Evolutionary conservation across 257 asterid genomes (phyloP).

Genomic region (Solanum tacnaense): DNA sequence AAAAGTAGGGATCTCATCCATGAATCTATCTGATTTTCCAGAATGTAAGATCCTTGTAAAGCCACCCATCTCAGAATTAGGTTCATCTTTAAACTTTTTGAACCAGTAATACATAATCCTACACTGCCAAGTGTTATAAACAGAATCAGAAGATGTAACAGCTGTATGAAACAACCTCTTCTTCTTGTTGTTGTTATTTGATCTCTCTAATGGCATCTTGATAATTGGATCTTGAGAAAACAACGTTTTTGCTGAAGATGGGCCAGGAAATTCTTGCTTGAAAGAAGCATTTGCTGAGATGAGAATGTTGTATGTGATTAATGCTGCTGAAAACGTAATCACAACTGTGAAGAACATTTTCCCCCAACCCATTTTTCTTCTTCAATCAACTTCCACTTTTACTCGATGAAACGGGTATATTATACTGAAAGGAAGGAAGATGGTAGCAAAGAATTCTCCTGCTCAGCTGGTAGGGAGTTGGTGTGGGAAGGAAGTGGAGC

Average conservation of each 20-base stretch:
- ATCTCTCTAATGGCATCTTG: slow-evolving; percentile 47
- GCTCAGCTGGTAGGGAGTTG: background rate
- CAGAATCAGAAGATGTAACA: slow-evolving; percentile 80
- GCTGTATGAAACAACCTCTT: slow-evolving; percentile 83
- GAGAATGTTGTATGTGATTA: slow-evolving; percentile 83
- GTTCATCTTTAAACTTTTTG: slow-evolving; percentile 43
- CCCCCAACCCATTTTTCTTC: slow-evolving; percentile 51
- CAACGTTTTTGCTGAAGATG: slow-evolving; percentile 5
- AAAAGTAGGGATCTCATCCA: slow-evolving; percentile 96
- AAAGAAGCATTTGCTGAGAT: slow-evolving; percentile 84
- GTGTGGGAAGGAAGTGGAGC: background rate
- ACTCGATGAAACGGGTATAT: background rate
- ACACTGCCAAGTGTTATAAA: slow-evolving; percentile 95
- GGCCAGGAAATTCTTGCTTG: slow-evolving; percentile 66
- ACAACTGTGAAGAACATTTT: slow-evolving; percentile 65
- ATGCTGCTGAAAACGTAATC: slow-evolving; percentile 60
- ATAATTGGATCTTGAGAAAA: slow-evolving; percentile 52
- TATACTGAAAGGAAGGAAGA: background rate
- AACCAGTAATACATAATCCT: slow-evolving; percentile 97
- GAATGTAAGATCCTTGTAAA: slow-evolving; percentile 81
- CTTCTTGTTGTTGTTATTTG: slow-evolving; percentile 12
- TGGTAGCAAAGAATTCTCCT: background rate
- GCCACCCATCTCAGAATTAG: slow-evolving; percentile 83
- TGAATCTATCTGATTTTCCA: slow-evolving; percentile 60
- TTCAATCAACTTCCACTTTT: background rate